Conservation (phyloP, 140 eudicot species). For the Senecio squalidus region DNA sequence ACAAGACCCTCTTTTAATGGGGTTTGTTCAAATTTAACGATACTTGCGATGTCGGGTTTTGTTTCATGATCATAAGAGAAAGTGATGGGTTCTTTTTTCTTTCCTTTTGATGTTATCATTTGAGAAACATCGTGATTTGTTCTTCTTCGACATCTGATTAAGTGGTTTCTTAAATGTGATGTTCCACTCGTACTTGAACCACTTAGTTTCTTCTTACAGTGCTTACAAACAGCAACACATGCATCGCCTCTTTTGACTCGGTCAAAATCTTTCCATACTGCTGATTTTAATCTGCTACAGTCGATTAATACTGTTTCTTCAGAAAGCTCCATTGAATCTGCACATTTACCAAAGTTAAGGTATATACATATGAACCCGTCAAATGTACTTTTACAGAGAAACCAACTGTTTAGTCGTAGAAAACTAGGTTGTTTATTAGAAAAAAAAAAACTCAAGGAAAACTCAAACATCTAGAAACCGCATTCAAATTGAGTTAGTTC, state of each 20-base stretch:
- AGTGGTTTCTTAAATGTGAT: conserved; percentile 87
- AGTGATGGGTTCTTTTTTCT: conserved; percentile 61
- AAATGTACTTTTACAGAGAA: no score
- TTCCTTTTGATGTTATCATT: conserved; percentile 55
- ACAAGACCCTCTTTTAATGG: conserved; percentile 41
- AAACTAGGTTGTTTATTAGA: no score
- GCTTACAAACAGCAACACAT: conserved; percentile 80
- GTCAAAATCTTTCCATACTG: conserved; percentile 96
- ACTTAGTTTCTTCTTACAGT: conserved; percentile 84
- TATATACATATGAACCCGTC: no score
- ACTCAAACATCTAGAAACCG: no score
- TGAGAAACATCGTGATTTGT: conserved; percentile 70
- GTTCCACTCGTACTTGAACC: conserved; percentile 98
- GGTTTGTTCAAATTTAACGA: conserved; percentile 42
- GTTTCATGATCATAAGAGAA: conserved; percentile 42
- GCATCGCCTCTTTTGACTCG: conserved; percentile 71
- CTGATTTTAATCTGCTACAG: conserved; percentile 82
- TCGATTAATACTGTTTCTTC: conserved; percentile 61
- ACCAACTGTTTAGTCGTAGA: no score
- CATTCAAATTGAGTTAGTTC: no score
- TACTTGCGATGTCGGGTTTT: conserved; percentile 35
- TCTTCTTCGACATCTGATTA: conserved; percentile 80
- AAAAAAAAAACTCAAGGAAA: no score
- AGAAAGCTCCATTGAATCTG: conserved; percentile 58
- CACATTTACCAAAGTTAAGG: conserved; percentile 2